Base-by-base conservation (phyloP, 2,329 filamentous ascomycete genomes). In the Diaporthe humulicola region DNA sequence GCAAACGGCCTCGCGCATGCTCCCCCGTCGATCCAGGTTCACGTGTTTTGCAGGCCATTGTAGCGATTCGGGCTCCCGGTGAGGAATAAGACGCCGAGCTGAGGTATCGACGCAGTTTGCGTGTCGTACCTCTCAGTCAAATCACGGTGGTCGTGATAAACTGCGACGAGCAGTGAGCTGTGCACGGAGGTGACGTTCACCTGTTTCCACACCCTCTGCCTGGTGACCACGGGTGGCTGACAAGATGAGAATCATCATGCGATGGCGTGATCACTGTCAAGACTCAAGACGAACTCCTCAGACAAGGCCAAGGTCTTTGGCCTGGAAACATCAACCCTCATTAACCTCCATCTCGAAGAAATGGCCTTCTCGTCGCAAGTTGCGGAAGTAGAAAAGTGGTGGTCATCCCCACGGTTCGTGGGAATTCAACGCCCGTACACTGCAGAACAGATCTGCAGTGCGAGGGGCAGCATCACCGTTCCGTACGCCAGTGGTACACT, bases 391-490 rank as follows among this genome's bases (percentile, higher is more conserved):
- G 95, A 98, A 90, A 87, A 93, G 84, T 99, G 97, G 97, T 99
- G 97, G 97, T 89, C 88, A 70, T 94, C 97, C 80, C 91, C 95
- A 73, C 90, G 97, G 89, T 99, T 97, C 96, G 90, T 94, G 82
- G 91, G 95, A 85, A 99, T 96, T 80, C 96, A 94, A 87, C 91
- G 97, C 75, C 93, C 97, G 30, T 99, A 96, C 84, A 98, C 96
- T 5, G 95, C 97, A 42, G 97, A 98, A 88, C 94, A 98, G 86
- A 98, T 99, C 82, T 97, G 97, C 77, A 93, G 94, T 67, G 99
- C 99, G 91, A 90, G 97, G 81, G 97, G 97, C 74, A 96, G 93
- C 81, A 87, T 99, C 80, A 94, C 93, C 85, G 93, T 98, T 80
- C 90, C 97, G 77, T 98, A 98, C 83, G 93, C 97, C 25, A 97